Evolutionary conservation across 148 eudicot species (phyloP).

Genomic region (Rhododendron simsii): DNA sequence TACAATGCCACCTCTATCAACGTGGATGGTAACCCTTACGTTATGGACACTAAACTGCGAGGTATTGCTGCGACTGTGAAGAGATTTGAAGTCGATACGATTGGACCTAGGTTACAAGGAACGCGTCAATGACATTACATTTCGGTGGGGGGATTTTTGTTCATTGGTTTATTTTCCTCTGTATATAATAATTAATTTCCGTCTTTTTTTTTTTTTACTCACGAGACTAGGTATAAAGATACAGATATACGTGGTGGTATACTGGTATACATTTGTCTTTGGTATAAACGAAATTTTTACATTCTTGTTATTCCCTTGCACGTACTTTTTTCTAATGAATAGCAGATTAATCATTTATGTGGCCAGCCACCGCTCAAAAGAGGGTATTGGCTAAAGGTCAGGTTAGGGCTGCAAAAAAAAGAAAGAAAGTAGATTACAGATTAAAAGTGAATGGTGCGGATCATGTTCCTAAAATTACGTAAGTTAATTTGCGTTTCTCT

Average conservation of each 20-base stretch:
- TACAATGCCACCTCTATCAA: conserved; percentile 29
- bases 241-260: background rate
- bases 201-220: no score
- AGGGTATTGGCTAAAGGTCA: background rate
- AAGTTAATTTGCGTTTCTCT: background rate
- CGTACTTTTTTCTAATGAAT: background rate
- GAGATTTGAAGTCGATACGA: conserved; percentile 55
- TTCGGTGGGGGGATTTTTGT: background rate
- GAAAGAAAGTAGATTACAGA: background rate
- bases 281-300: background rate
- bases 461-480: no score
- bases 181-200: background rate
- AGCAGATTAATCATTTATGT: background rate
- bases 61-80: conserved; percentile 42
- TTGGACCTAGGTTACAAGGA: conserved; percentile 44
- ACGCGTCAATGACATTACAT: conserved; percentile 34
- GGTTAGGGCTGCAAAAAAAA: background rate
- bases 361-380: background rate
- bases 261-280: conserved; percentile 6
- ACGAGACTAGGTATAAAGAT: background rate
- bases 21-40: conserved; percentile 46
- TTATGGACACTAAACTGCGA: conserved; percentile 44
- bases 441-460: background rate
- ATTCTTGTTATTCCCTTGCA: background rate
- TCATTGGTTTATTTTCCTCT: background rate